Base-by-base conservation (phyloP, 2,329 filamentous ascomycete genomes). In the Myriosclerotinia duriaeana region DNA sequence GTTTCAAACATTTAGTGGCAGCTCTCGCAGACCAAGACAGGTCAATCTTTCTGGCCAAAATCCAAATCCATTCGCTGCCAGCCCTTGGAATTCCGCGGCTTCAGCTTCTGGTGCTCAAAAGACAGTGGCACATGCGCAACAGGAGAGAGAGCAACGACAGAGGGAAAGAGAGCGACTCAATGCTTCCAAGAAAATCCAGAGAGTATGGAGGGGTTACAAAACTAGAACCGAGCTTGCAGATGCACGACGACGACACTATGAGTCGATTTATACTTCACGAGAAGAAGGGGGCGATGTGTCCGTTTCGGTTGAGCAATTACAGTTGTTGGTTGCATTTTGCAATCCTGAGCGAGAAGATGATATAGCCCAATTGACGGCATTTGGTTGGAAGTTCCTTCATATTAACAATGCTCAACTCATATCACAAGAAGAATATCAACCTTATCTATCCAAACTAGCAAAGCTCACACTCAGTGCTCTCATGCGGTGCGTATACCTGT, bases 1-100 rank as follows among this genome's bases (percentile, higher is more conserved):
- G 94, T 96, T 95, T 80, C 89, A 90, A 69, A 93, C 90, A 64
- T 99, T 99, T 80, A 95, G 91, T 34, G 95, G 95, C 73, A 91
- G 81, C 79, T 91, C 92, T 73, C 89, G 92, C 75, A 90, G 91
- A 72, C 89, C 90, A 69, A 89, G 95, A 71, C 93, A 97, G 77
- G 92, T 98, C 76, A 97, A 98, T 79, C 88, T 99, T 69, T 95
- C 92, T 71, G 95, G 93, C 69, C 89, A 93, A 72, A 87, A 86
- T 71, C 82, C 83, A 61, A 96, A 97, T 75, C 92, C 93, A 4
- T 96, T 95, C 77, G 88, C 85, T 68, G 85, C 85, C 71, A 83
- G 83, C 42, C 81, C 83, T 53, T 86, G 87, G 82, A 60, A 50
- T 20, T 22, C 56, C 11, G 80, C 80, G 20, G 81, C 85, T 5